phyloP scores from a whole-genome alignment of 192 early-diverging fungal genomes.

The Dissophora ornata region DNA sequence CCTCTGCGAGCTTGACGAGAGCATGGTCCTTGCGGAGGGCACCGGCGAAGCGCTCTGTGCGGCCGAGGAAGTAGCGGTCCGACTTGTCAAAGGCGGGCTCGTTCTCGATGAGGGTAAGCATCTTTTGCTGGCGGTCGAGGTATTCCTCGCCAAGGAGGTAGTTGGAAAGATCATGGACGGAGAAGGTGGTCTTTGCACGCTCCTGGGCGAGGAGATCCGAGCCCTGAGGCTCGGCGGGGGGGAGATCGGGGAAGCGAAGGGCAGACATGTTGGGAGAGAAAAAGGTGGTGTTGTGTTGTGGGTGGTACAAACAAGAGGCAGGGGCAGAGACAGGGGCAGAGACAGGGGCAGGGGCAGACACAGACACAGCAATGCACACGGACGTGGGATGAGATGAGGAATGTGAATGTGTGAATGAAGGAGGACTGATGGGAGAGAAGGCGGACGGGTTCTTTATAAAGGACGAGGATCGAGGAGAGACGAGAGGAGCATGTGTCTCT shows the following conservation, averaged over 20 bases:
- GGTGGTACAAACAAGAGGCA: conserved; percentile 8
- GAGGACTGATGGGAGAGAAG: neutral
- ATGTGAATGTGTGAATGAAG: too few relatives aligned
- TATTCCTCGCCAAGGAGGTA: conserved; percentile 76
- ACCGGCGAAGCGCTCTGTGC: conserved; percentile 73
- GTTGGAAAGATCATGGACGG: conserved; percentile 69
- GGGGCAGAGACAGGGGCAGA: neutral
- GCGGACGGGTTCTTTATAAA: neutral
- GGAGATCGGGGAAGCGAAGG: conserved; percentile 53
- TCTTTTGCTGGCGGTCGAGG: conserved; percentile 65
- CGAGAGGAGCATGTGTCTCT: neutral
- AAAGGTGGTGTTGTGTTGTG: neutral
- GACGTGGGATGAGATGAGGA: too few relatives aligned
- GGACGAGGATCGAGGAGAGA: neutral
- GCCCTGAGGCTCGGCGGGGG: conserved; percentile 61
- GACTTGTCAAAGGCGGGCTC: conserved; percentile 82
- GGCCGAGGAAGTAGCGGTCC: conserved; percentile 76
- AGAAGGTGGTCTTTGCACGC: conserved; percentile 74
- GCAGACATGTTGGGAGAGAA: conserved; percentile 53
- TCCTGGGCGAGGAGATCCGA: conserved; percentile 68
- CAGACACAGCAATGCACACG: too few relatives aligned
- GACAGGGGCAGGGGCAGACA: neutral
- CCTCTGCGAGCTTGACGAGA: conserved; percentile 70
- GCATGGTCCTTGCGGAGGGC: conserved; percentile 71
- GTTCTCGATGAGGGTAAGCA: conserved; percentile 69